Base-by-base conservation (phyloP, 2,329 filamentous ascomycete species). In the Cadophora luteo-olivacea region DNA sequence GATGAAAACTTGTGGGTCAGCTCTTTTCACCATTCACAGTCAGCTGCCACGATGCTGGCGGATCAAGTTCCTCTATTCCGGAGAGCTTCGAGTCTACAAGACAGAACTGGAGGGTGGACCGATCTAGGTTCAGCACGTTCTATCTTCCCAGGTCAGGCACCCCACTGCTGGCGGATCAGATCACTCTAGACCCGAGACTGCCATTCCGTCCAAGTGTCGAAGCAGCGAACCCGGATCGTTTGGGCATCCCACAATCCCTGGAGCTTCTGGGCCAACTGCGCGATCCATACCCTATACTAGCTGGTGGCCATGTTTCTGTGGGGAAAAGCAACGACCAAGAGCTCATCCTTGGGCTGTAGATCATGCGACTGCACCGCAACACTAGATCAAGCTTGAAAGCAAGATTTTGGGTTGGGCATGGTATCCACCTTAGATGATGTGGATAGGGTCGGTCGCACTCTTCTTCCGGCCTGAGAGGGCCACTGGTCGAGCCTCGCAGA, bases 1-100 rank as follows among this genome's bases (percentile, higher is more conserved):
- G 64, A 60, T 49, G 38, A 65, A 24, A 32, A 60, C 4, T 25
- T 38, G 57, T 60, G 33, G 36, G n/a, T 60, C 33, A 11, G 22
- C 33, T 24, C 33, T 60, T 36, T 16, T 25, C 57, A 60, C 22
- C n/a, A 25, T 60, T 19, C 3, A 60, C n/a, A 22, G 36, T 60
- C 57, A 60, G 33, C 57, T 60, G 33, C 22, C 57, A n/a, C 22
- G 22, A 24, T n/a, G n/a, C 55, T 22, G 16, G 32, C 55, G 55
- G 55, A 36, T 22, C 11, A 12, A 5, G 1, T 22, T 38, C 55
- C 19, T 38, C 33, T 24, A 22, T 38, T 14, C 9, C 55, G 19
- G 55, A 36, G 29, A 36, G 4, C 55, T 12, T 38, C 33, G 6
- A 16, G 12, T 25, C 9, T 58, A 7, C n/a, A 16, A 55, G 52